Base-by-base conservation (phyloP, 179 eudicot genomes). In the Spergularia azorica region DNA sequence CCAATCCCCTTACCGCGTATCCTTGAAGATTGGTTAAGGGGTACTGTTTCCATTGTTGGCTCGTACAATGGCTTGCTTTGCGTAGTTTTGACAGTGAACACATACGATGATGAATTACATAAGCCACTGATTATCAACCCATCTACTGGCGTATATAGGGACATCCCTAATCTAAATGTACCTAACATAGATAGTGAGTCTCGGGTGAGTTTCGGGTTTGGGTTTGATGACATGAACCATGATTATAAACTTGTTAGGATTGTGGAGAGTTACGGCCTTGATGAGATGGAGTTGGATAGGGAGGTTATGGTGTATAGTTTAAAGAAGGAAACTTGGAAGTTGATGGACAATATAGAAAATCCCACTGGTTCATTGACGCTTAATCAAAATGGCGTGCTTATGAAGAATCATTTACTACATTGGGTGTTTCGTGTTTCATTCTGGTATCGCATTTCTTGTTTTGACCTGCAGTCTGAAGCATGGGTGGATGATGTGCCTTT, bases 241-340 rank as follows among this genome's bases (percentile, higher is more conserved):
- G 78, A 75, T 65, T 75, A 75, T 18, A 75, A 75, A 18, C 8
- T 75, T n/a, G 71, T 75, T 10, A 65, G 71, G 66, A 17, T 74
- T 16, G 3, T 11, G 46, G 43, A 64, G 10, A 12, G 3, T 26
- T 9, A 10, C 11, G 15, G 11, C 8, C 20, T 7, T 13, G 57
- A 54, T 9, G 57, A 54, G 3, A 12, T 2, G 10, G 11, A 54
- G 14, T 9, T 54, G 13, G 13, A 15, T 9, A 56, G 59, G 59
- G 59, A 56, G 59, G 59, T 56, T 17, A 56, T 14, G 14, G 48
- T 36, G 6, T 64, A 32, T 11, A 64, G 48, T 5, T 32, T 32
- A 11, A 64, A 26, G 9, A 17, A 14, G 1, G 36, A 64, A 13
- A 9, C n/a, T 18, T 64, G 68, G 68, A 26, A 9, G 5, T 14